phyloP scores from a whole-genome alignment of 2,329 filamentous ascomycete genomes.

The Trichoderma sp. region DNA sequence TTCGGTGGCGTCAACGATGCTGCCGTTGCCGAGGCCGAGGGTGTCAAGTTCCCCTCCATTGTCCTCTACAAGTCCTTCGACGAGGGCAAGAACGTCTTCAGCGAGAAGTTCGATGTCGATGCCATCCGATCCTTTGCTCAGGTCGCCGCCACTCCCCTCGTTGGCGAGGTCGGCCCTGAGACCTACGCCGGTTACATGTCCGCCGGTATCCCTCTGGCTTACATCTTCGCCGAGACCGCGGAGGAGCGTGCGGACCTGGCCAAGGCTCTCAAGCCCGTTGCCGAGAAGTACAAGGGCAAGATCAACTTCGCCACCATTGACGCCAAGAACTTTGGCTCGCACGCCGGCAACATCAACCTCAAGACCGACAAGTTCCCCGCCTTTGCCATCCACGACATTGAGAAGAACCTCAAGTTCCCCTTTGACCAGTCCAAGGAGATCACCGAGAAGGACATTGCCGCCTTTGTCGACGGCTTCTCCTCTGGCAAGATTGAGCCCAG shows the following conservation, averaged over 20 bases:
- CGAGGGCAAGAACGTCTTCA: conserved; percentile 87
- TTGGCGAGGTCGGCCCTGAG: conserved; percentile 95
- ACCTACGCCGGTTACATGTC: conserved; percentile 96
- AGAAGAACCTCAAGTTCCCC: conserved; percentile 97
- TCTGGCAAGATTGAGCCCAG: conserved; percentile 89
- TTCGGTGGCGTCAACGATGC: conserved; percentile 88
- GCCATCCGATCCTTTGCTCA: conserved; percentile 82
- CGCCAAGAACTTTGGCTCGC: conserved; percentile 88
- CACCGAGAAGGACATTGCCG: conserved; percentile 67
- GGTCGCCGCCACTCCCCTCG: conserved; percentile 80
- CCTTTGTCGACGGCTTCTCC: conserved; percentile 84
- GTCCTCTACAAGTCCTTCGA: conserved; percentile 96
- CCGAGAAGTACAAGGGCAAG: conserved; percentile 87
- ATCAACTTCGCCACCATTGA: conserved; percentile 99
- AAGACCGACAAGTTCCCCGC: conserved; percentile 93
- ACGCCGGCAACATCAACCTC: conserved; percentile 96
- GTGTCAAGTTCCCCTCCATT: conserved; percentile 80
- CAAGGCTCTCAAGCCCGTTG: conserved; percentile 78
- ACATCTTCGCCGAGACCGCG: conserved; percentile 91
- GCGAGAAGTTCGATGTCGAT: conserved; percentile 76
- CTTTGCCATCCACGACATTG: conserved; percentile 94
- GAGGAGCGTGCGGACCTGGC: conserved; percentile 85
- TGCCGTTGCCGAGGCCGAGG: conserved; percentile 83
- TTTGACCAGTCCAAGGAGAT: conserved; percentile 84
- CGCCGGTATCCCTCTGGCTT: conserved; percentile 87